phyloP scores from a whole-genome alignment of 106 monocot species.

The Dendrobium nobile region DNA sequence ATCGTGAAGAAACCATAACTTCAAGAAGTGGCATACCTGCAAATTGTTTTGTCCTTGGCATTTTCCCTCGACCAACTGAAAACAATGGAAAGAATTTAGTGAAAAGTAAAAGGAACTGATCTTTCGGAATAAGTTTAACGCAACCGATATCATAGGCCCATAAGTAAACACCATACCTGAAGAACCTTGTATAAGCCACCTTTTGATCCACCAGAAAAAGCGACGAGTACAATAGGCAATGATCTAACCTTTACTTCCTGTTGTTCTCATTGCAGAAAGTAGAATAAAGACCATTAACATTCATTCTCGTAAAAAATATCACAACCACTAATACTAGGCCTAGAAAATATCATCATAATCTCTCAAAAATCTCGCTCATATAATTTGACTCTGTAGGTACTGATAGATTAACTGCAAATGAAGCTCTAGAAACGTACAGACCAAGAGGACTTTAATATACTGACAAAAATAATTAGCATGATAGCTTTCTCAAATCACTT shows the following conservation, averaged over 20 bases:
- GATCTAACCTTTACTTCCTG: conserved; percentile 66
- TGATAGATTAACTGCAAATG: not conserved
- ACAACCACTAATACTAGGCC: not conserved
- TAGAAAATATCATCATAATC: not conserved
- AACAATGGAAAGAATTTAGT: not conserved
- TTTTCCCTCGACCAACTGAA: conserved; percentile 73
- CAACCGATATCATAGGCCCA: not conserved
- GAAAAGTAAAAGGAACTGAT: not conserved
- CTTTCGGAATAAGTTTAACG: not conserved
- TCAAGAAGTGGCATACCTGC: conserved; percentile 25
- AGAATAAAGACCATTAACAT: not conserved
- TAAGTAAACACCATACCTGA: conserved; percentile 45
- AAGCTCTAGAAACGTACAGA: not conserved
- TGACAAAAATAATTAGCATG: not conserved
- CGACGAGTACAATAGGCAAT: conserved; percentile 54
- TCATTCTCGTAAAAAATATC: not conserved
- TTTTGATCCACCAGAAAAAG: conserved; percentile 86
- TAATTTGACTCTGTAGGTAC: not conserved
- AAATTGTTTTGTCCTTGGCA: conserved; percentile 35
- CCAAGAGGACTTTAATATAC: not conserved
- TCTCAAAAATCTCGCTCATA: not conserved
- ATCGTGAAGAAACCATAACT: not conserved
- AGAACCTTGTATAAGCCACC: conserved; percentile 78
- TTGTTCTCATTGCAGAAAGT: conserved; percentile 2
- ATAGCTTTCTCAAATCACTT: not conserved